These are phyloP conservation scores for Aspergillus chevalieri DNA, from an alignment of 2,329 filamentous ascomycete species.

Conservation along the genomic window DNA sequence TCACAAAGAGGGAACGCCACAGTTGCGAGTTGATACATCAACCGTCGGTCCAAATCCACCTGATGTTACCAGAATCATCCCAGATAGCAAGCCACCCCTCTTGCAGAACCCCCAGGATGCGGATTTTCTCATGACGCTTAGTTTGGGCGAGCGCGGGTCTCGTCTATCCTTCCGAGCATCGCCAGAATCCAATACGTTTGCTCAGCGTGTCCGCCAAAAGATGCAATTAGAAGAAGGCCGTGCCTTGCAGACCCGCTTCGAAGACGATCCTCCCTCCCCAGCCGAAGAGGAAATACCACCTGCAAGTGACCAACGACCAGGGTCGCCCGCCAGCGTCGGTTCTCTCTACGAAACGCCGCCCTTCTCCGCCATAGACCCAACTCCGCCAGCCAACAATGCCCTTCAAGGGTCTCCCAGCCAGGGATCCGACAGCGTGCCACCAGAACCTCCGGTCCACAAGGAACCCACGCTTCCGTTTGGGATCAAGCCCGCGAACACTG, in stretches of 20 bases:
- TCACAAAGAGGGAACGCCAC: constrained; percentile 14
- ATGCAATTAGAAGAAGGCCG: constrained; percentile 50
- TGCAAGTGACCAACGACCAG: constrained; percentile 3
- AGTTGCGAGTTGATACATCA: constrained; percentile 27
- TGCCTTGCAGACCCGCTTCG: constrained; percentile 42
- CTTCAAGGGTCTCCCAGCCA: constrained; percentile 23
- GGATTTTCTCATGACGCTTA: constrained; percentile 33
- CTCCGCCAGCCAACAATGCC: constrained; percentile 18
- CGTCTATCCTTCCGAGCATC: constrained; percentile 36
- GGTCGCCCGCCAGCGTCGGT: constrained; percentile 15
- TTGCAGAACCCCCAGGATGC: constrained; percentile 30
- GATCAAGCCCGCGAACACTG: constrained; percentile 8
- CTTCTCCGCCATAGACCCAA: constrained; percentile 19
- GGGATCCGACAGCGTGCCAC: constrained; percentile 11
- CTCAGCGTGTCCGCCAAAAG: constrained; percentile 42
- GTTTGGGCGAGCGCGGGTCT: constrained; percentile 23
- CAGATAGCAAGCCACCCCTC: constrained; percentile 23
- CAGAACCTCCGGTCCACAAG: constrained; percentile 7
- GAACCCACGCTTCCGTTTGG: constrained; percentile 20
- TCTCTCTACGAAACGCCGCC: constrained; percentile 24
- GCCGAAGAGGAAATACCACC: constrained; percentile 11
- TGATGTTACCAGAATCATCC: constrained; percentile 9
- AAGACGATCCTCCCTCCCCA: constrained; percentile 23
- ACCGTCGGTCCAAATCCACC: constrained; percentile 11
- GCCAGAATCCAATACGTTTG: constrained; percentile 40